Conservation (phyloP, 805 yeast genomes). For the Candida pseudoglaebosa region DNA sequence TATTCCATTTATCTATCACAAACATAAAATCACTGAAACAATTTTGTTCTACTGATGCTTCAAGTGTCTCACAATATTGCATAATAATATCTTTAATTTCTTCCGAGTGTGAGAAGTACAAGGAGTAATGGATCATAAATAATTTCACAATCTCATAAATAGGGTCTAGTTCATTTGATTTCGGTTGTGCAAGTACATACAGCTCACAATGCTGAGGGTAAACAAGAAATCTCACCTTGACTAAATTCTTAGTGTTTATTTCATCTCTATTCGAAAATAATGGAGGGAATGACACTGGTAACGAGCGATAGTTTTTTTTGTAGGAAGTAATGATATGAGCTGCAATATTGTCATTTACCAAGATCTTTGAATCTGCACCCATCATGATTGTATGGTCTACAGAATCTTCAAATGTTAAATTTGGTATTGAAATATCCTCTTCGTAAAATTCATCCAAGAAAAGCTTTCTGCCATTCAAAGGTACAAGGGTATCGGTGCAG, state of each 20-base stretch:
- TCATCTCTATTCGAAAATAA: constrained; percentile 14
- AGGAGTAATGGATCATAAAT: constrained; percentile 37
- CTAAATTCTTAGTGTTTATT: constrained; percentile 24
- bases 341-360: constrained; percentile 27
- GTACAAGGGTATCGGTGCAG: constrained; percentile 25
- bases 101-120: constrained; percentile 38
- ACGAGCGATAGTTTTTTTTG: constrained; percentile 25
- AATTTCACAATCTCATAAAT: constrained; percentile 54
- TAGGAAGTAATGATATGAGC: constrained; percentile 26
- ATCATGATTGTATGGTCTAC: constrained; percentile 14
- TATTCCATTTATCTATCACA: constrained; percentile 40
- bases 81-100: constrained; percentile 26
- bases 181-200: constrained; percentile 47
- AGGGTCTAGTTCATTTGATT: constrained; percentile 58
- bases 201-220: constrained; percentile 48
- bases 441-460: constrained; percentile 28
- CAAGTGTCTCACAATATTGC: constrained; percentile 29
- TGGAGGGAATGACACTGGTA: constrained; percentile 37
- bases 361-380: constrained; percentile 14
- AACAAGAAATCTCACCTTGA: constrained; percentile 32
- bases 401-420: constrained; percentile 15
- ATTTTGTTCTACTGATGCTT: constrained; percentile 26
- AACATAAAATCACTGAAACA: constrained; percentile 33
- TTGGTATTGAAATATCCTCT: constrained; percentile 16
- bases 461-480: constrained; percentile 23